Base-by-base conservation (phyloP, 768 basidiomycete species). In the Boletus rufocinnamomeus region DNA sequence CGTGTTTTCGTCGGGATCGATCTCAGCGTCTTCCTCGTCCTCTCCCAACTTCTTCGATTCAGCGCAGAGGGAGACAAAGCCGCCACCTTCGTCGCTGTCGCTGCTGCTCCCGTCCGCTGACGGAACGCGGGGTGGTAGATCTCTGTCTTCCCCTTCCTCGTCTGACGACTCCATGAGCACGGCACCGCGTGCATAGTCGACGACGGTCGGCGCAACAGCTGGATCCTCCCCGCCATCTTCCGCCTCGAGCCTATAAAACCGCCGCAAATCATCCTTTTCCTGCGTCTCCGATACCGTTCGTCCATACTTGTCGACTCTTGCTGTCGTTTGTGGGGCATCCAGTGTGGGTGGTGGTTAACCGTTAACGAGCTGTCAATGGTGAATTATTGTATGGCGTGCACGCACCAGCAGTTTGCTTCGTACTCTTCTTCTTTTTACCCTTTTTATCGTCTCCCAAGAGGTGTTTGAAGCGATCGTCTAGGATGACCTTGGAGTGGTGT, bases 121-220 rank as follows among this genome's bases (percentile, higher is more conserved):
- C 1, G 58, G 32, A 21, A 19, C 28, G 6, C 21, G 60, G 1
- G 25, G 40, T 19, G 53, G 23, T 17, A 21, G 8, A 19, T 48
- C 63, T 2, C 6, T 9, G 2, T 75, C 74, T 13, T 69, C 72
- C 7, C 85, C 85, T 45, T 85, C 88, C 56, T 93, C 91, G 63
- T 86, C 86, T 0, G 95, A 98, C 11, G 94, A 96, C 68, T 94
- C 88, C 64, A 98, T 81, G 13, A 93, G 77, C 2, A 87, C 87
- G 66, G 87, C 89, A 55, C 97, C 97, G 58, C 97, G 89, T 50
- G 97, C 97, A 67, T 89, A 91, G 74, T 98, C 96, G 30, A 84
- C 80, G 50, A 75, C 75, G 4, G 74, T 50, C 21, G 73, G 66
- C 6, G 6, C 23, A 16, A 35, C 40, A 0, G 66, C 35, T 8